A percentile compares a stretch with the other conserved stretches of the same genome.
These are phyloP conservation scores for Diospyros kaki DNA, from an alignment of 148 eudicot genomes.

Conservation along the genomic window DNA sequence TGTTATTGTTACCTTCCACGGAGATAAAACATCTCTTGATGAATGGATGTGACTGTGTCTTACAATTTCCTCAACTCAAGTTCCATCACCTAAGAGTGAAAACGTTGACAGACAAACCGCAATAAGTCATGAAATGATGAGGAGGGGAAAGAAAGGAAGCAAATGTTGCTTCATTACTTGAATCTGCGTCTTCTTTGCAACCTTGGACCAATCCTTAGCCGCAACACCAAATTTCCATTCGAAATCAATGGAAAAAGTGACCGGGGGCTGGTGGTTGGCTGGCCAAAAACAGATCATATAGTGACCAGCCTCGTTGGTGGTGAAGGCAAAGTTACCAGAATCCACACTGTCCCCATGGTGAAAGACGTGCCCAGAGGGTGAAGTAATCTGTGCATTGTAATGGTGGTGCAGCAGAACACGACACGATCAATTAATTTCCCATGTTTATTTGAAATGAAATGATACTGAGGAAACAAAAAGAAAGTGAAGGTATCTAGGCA, in stretches of 20 bases:
- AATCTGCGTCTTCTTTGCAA: slow-evolving; percentile 68
- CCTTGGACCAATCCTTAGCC: slow-evolving; percentile 62
- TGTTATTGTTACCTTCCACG: slow-evolving; percentile 44
- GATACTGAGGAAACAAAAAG: no score
- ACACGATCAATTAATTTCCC: no score
- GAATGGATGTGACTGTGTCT: slow-evolving; percentile 40
- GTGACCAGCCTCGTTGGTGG: slow-evolving; percentile 60
- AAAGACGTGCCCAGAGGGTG: slow-evolving; percentile 48
- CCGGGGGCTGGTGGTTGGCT: slow-evolving; percentile 38
- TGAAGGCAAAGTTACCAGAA: slow-evolving; percentile 58
- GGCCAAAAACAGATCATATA: slow-evolving; percentile 69
- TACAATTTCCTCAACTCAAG: slow-evolving; percentile 42
- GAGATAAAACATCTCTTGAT: slow-evolving; percentile 65
- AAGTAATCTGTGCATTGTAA: slow-evolving; percentile 36
- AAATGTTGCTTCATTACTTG: slow-evolving; percentile 42
- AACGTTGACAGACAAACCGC: not conserved
- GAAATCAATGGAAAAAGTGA: slow-evolving; percentile 45
- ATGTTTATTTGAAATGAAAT: not conserved
- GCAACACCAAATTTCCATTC: slow-evolving; percentile 71
- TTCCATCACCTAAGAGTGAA: slow-evolving; percentile 35
- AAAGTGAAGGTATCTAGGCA: not conserved
- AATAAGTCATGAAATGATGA: not conserved
- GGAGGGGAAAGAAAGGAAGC: not conserved
- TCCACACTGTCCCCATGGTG: slow-evolving; percentile 49
- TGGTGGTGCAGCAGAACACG: no score